Evolutionary conservation across 306 rosid species (phyloP), one percentile per base, ranked within the genome.

Genomic region (Carpinus fangiana): DNA sequence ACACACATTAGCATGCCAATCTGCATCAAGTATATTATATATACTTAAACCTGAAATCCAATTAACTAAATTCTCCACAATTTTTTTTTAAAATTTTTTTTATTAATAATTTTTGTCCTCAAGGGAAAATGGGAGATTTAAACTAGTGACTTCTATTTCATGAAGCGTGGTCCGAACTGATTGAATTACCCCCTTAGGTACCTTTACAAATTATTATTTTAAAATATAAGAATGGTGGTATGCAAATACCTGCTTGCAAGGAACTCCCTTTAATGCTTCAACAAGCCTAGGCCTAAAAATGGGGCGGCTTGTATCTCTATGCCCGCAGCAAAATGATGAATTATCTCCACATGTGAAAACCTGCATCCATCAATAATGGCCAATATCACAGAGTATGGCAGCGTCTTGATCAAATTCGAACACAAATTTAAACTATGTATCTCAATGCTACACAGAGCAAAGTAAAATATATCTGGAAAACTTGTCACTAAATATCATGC

Each of bases 331-430:
- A 71, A 79, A 90, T 76, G 96, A 88, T 34, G 97, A 90, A 89
- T 92, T 92, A 73, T 94, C 97, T 79, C 98, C 98, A 48, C 97
- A 92, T 18, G 97, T 94, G 86, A 88, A 90, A 73, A 94, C 97
- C 97, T 94, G 87, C 77, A 80, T 68, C 73, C 77, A 80, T 68
- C 73, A 86, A 68, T 72, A 50, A 75, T 43, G 55, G n/a, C 31
- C 21, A 72, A 72, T 53, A 56, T 65, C 14, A 50, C 69, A 47
- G 34, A 78, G 50, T 67, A 16, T 2, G 13, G 75, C 46, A 47
- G 38, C 50, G 50, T 5, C 21, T 45, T 38, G 16, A 16, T 64
- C 36, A 31, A 64, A 31, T 6, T 64, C 10, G 8, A 64, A 64
- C 45, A 3, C 20, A 13, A 1, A 20, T 31, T 31, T 28, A 62